Evolutionary conservation across 1,284 basidiomycete genomes (phyloP).

Genomic region (Salmacisia buchloeana): DNA sequence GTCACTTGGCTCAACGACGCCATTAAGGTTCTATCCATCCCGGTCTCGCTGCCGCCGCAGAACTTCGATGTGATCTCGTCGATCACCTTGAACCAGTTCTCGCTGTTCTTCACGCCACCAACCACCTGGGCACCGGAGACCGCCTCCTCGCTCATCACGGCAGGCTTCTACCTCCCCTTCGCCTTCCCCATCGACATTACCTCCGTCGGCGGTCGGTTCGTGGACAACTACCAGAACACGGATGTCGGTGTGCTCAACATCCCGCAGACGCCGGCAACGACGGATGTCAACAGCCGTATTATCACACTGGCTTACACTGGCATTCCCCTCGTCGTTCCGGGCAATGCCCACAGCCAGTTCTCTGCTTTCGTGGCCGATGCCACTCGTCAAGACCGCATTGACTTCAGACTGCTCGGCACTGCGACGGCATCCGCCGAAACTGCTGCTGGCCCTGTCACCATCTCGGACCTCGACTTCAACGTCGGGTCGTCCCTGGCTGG

Average conservation of each 20-base stretch:
- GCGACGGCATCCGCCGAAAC: conserved; percentile 63
- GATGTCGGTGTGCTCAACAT: conserved; percentile 64
- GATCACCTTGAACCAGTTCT: conserved; percentile 63
- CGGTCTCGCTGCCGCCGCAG: conserved; percentile 63
- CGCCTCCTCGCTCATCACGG: conserved; percentile 62
- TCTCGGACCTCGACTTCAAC: conserved; percentile 62
- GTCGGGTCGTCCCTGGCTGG: conserved; percentile 64
- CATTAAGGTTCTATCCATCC: conserved; percentile 63
- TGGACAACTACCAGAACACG: conserved; percentile 58
- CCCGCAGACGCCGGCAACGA: conserved; percentile 61
- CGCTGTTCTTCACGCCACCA: conserved; percentile 60
- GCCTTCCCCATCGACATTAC: conserved; percentile 66
- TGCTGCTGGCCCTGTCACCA: conserved; percentile 62
- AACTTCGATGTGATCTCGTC: conserved; percentile 65
- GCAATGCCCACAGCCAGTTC: conserved; percentile 58
- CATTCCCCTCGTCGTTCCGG: conserved; percentile 62
- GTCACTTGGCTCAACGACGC: conserved; percentile 70
- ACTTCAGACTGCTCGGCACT: conserved; percentile 60
- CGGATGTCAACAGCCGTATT: conserved; percentile 62
- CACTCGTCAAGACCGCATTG: conserved; percentile 57
- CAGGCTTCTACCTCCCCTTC: conserved; percentile 66
- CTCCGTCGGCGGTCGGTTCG: conserved; percentile 62
- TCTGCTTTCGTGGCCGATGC: conserved; percentile 65
- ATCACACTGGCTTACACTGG: conserved; percentile 64
- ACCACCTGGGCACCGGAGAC: conserved; percentile 58